phyloP scores from a whole-genome alignment of 352 stramenopile species.

The Peronospora farinosa region DNA sequence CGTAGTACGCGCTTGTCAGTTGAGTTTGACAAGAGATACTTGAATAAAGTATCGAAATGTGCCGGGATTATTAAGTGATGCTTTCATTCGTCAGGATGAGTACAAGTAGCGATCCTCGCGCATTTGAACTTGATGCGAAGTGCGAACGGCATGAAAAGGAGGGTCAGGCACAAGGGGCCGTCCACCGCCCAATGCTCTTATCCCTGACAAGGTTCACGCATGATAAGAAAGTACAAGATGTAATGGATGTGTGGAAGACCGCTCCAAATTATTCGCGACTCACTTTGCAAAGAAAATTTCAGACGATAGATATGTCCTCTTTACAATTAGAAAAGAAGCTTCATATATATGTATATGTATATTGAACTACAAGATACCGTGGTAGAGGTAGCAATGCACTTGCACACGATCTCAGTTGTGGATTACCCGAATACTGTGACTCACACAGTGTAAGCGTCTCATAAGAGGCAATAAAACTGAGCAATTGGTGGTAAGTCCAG shows the following conservation, averaged over 20 bases:
- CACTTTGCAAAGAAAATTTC: constrained; percentile 2
- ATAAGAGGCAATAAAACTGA: neutral
- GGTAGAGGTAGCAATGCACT: constrained; percentile 1
- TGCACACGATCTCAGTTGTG: constrained; percentile 7
- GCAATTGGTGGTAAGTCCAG: constrained; percentile 5
- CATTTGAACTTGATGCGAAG: constrained; percentile 21
- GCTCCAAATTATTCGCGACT: neutral
- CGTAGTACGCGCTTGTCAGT: constrained; percentile 2
- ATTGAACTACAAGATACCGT: neutral
- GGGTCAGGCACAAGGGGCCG: constrained; percentile 5
- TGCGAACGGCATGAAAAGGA: constrained; percentile 28
- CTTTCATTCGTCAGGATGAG: constrained; percentile 5
- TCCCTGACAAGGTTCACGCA: constrained; percentile 15
- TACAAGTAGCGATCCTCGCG: constrained; percentile 3
- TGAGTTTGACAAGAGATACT: constrained; percentile 8
- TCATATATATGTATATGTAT: neutral
- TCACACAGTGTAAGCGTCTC: neutral
- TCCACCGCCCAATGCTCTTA: constrained; percentile 20
- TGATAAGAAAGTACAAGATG: constrained; percentile 4
- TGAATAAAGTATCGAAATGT: constrained; percentile 23
- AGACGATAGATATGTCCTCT: no score
- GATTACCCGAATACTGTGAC: constrained; percentile 1
- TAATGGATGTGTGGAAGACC: constrained; percentile 14
- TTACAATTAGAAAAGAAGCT: no score
- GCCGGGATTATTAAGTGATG: constrained; percentile 12